These are phyloP conservation scores for Cladosporium colombiae DNA, from an alignment of 2,329 filamentous ascomycete genomes.

Conservation along the genomic window DNA sequence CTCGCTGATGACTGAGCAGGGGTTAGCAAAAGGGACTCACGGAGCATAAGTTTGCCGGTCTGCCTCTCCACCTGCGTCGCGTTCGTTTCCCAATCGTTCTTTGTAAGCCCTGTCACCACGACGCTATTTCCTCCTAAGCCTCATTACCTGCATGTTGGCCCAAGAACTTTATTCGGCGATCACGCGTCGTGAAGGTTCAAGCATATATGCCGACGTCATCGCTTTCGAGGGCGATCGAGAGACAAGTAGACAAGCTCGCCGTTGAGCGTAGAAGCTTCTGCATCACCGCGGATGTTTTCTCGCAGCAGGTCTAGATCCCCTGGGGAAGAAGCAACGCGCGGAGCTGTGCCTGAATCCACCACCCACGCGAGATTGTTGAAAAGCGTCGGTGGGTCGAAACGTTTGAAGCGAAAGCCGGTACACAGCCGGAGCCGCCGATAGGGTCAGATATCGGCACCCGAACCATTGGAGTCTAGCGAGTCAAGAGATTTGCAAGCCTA, in stretches of 20 bases:
- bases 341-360: constrained; percentile 4
- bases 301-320: neutral
- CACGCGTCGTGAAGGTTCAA: neutral
- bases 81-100: neutral
- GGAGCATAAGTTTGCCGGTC: neutral
- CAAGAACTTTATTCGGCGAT: neutral
- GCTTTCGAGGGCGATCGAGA: neutral
- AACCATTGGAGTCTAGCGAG: neutral
- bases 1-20: constrained; percentile 2
- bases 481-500: neutral
- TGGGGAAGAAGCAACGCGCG: neutral
- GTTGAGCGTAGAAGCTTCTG: neutral
- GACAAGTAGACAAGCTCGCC: neutral
- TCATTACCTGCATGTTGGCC: neutral
- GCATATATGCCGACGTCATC: neutral
- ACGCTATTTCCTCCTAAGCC: neutral
- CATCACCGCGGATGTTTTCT: neutral
- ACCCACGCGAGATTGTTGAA: constrained; percentile 14
- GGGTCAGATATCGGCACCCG: neutral
- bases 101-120: neutral
- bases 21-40: neutral
- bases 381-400: constrained; percentile 5
- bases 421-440: constrained; percentile 1
- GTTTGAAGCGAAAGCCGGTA: neutral
- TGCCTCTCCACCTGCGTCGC: neutral